These are phyloP conservation scores for Gossypium australe DNA, from an alignment of 345 rosid species.

Conservation along the genomic window DNA sequence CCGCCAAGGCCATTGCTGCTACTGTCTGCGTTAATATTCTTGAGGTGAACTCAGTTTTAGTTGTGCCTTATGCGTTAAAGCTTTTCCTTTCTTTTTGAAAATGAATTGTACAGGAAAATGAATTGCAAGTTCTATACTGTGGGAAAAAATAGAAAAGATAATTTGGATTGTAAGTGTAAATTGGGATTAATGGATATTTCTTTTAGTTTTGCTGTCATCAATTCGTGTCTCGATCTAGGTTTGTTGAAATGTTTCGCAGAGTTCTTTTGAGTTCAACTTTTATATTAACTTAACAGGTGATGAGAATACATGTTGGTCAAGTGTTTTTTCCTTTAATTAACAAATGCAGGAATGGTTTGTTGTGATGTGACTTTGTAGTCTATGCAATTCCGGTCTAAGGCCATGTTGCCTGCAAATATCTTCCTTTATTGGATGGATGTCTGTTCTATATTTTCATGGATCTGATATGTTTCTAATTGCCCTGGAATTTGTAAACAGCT, in stretches of 20 bases:
- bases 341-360: neutral
- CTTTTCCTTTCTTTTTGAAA: constrained; percentile 25
- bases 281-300: neutral
- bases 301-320: neutral
- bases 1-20: constrained; percentile 74
- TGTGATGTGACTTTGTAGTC: neutral
- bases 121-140: neutral
- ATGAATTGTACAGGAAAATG: constrained; percentile 27
- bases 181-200: constrained; percentile 42
- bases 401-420: neutral
- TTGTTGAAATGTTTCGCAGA: neutral
- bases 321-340: neutral
- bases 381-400: neutral
- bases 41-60: constrained; percentile 82
- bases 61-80: constrained; percentile 22
- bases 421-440: neutral
- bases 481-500: neutral
- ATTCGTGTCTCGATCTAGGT: constrained; percentile 4
- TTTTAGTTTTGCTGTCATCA: constrained; percentile 17
- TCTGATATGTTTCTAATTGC: neutral
- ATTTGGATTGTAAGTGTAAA: constrained; percentile 35
- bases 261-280: neutral
- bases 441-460: neutral
- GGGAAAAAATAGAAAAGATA: neutral
- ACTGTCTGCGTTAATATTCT: constrained; percentile 76